Percentiles rank a stretch among this genome's conserved stretches.
phyloP scores from a whole-genome alignment of 1,284 basidiomycete species.

The Ganoderma meredithae region DNA sequence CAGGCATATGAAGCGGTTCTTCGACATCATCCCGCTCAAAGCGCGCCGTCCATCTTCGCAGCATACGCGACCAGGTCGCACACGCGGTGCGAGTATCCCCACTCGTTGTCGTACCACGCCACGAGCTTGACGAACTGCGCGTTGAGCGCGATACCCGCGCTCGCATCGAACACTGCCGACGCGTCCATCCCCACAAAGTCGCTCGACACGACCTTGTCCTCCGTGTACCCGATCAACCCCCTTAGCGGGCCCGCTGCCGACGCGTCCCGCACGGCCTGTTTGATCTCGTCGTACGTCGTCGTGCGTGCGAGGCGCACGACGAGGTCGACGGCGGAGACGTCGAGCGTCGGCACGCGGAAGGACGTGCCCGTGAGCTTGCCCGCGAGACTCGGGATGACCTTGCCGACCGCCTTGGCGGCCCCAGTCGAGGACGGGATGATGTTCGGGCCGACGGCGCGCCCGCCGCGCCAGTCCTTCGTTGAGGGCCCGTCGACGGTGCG shows the following conservation, averaged over 20 bases:
- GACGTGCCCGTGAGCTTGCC: constrained; percentile 97
- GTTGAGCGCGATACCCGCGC: constrained; percentile 94
- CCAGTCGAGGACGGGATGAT: constrained; percentile 95
- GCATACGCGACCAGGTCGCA: constrained; percentile 89
- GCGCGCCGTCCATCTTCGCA: constrained; percentile 72
- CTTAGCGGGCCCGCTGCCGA: constrained; percentile 68
- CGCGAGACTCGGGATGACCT: constrained; percentile 97
- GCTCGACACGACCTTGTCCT: constrained; percentile 94
- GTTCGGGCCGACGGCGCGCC: constrained; percentile 83
- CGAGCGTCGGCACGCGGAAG: constrained; percentile 97
- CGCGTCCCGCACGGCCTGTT: constrained; percentile 86
- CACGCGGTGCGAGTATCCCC: constrained; percentile 96
- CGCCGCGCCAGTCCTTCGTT: too few relatives aligned
- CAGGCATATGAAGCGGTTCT: not conserved
- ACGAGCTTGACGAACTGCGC: constrained; percentile 95
- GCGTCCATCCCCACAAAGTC: constrained; percentile 87
- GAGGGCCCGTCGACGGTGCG: too few relatives aligned
- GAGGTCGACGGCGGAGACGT: constrained; percentile 58
- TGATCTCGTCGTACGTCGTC: constrained; percentile 92
- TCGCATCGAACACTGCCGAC: constrained; percentile 92
- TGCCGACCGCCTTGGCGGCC: constrained; percentile 75
- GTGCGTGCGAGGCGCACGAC: constrained; percentile 92
- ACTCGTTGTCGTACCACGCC: constrained; percentile 96
- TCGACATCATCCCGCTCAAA: constrained; percentile 33
- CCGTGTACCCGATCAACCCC: constrained; percentile 95